Conservation (phyloP, 2,329 filamentous ascomycete species). For the Xylariales sp. region DNA sequence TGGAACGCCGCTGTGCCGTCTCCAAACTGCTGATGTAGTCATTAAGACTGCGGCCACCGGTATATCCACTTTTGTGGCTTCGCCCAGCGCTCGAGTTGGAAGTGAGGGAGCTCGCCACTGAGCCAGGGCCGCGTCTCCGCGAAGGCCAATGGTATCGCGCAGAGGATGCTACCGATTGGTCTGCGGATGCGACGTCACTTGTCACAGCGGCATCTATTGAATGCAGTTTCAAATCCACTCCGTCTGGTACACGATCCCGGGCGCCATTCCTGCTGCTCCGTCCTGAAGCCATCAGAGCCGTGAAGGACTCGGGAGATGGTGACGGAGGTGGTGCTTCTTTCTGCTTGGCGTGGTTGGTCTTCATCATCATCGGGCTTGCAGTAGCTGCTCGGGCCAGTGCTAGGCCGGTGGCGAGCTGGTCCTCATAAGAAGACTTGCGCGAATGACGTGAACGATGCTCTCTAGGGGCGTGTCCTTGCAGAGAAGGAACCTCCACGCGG, state of each 20-base stretch:
- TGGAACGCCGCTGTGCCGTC: conserved; percentile 62
- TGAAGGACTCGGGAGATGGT: conserved; percentile 60
- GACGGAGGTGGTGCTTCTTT: conserved; percentile 60
- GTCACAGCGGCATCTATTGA: conserved; percentile 46
- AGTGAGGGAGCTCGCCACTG: conserved; percentile 53
- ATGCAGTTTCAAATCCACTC: conserved; percentile 61
- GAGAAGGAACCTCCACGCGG: conserved; percentile 25
- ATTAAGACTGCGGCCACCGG: conserved; percentile 64
- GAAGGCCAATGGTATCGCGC: conserved; percentile 52
- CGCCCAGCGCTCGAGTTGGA: conserved; percentile 48
- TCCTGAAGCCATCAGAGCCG: conserved; percentile 55
- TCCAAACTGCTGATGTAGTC: conserved; percentile 86
- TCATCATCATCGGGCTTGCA: conserved; percentile 62
- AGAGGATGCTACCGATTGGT: conserved; percentile 50
- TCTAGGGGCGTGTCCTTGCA: conserved; percentile 11
- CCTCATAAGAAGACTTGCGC: conserved; percentile 33
- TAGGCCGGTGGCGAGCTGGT: conserved; percentile 37
- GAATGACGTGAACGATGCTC: conserved; percentile 24
- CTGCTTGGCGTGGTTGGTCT: conserved; percentile 37
- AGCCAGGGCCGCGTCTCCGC: conserved; percentile 49
- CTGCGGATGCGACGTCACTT: conserved; percentile 52
- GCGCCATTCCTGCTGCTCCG: conserved; percentile 64
- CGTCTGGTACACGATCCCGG: conserved; percentile 72
- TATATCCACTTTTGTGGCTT: conserved; percentile 45
- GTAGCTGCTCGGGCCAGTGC: conserved; percentile 62